A percentile compares a stretch with the other conserved stretches of the same genome.
These are phyloP conservation scores for Mycothermus thermophilus DNA, from an alignment of 495 filamentous ascomycete genomes.

Conservation along the genomic window DNA sequence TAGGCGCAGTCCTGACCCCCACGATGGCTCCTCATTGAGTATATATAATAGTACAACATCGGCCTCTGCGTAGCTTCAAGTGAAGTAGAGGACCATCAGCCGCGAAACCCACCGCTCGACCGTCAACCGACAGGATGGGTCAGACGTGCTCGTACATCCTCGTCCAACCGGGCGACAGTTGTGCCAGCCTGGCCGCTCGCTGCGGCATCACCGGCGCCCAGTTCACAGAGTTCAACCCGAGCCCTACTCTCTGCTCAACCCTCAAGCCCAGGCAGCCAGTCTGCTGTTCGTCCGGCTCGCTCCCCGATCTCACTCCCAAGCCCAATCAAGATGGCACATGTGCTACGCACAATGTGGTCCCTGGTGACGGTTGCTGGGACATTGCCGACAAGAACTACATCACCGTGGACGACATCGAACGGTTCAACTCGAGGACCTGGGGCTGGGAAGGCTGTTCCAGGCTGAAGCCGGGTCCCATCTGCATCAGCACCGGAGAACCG, in stretches of 20 bases:
- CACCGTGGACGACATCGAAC: conserved; percentile 20
- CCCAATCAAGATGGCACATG: conserved; percentile 33
- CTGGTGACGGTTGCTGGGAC: conserved; percentile 23
- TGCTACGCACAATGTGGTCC: conserved; percentile 17
- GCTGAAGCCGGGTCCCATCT: conserved; percentile 25
- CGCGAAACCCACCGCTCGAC: too few relatives aligned
- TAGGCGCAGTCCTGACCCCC: too few relatives aligned
- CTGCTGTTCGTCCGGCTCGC: conserved; percentile 31
- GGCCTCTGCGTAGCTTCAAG: too few relatives aligned
- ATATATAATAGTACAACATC: too few relatives aligned
- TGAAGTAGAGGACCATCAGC: too few relatives aligned
- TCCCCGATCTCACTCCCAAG: conserved; percentile 25
- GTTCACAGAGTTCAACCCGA: conserved; percentile 29
- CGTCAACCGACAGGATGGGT: conserved; percentile 2
- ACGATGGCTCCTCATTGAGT: too few relatives aligned
- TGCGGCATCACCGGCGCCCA: conserved; percentile 28
- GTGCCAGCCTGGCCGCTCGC: conserved; percentile 23
- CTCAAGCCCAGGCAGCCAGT: conserved; percentile 26
- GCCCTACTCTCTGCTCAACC: conserved; percentile 20
- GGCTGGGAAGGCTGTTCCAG: conserved; percentile 33
- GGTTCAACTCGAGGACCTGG: conserved; percentile 35
- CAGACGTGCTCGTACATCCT: neutral
- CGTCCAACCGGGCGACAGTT: conserved; percentile 21
- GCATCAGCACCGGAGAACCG: conserved; percentile 33
- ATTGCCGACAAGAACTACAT: conserved; percentile 20